phyloP scores from a whole-genome alignment of 257 asterid genomes.

The Lycium barbarum region DNA sequence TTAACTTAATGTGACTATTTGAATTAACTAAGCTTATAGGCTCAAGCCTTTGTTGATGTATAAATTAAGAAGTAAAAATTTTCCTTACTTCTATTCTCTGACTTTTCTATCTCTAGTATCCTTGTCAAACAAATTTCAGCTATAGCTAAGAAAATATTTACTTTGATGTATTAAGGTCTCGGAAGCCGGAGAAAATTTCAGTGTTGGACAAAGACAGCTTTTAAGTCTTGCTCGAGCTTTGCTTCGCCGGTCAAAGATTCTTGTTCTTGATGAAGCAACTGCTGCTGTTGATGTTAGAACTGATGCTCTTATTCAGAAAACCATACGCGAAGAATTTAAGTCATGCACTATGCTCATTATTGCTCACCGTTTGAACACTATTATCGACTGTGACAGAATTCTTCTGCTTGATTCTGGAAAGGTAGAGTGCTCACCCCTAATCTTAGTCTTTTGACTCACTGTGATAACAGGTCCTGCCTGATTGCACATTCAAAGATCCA shows the following conservation, averaged over 20 bases:
- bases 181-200: constrained; percentile 96
- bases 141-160: neutral
- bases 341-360: constrained; percentile 95
- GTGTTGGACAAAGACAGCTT: constrained; percentile 96
- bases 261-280: constrained; percentile 98
- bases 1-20: neutral
- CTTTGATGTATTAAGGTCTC: constrained; percentile 64
- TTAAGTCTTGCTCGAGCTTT: constrained; percentile 93
- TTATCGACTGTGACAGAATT: constrained; percentile 84
- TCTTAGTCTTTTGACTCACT: neutral
- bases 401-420: constrained; percentile 89
- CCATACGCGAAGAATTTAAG: constrained; percentile 89
- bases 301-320: constrained; percentile 94
- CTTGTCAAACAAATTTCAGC: neutral
- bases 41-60: neutral
- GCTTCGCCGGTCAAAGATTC: constrained; percentile 94
- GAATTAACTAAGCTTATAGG: constrained; percentile 14
- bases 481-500: neutral
- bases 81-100: neutral
- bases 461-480: neutral
- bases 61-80: neutral
- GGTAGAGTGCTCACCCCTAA: constrained; percentile 45
- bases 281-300: constrained; percentile 98
- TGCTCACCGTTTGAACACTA: constrained; percentile 94
- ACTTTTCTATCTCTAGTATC: neutral